Conservation (phyloP, 2,329 filamentous ascomycete genomes). For the Periconia digitata region DNA sequence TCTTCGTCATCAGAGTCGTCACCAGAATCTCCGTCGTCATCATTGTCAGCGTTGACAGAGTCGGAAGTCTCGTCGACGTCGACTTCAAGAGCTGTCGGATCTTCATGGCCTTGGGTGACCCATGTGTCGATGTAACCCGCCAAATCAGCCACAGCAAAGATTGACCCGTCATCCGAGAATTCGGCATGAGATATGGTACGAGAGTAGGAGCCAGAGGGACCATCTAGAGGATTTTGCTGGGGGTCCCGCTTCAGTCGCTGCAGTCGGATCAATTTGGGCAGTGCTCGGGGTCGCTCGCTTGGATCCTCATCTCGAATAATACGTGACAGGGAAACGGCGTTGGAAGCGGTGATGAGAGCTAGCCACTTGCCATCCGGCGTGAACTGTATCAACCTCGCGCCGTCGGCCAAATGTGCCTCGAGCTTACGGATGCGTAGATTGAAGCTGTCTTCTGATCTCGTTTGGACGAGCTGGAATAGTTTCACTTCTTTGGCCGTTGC, state of each 20-base stretch:
- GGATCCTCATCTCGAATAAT: conserved; percentile 47
- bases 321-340: conserved; percentile 51
- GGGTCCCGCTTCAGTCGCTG: conserved; percentile 39
- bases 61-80: conserved; percentile 38
- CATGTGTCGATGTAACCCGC: conserved; percentile 87
- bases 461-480: conserved; percentile 68
- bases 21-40: not conserved
- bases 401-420: conserved; percentile 62
- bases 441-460: conserved; percentile 55
- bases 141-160: conserved; percentile 78
- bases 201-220: conserved; percentile 74
- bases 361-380: conserved; percentile 73
- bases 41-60: conserved; percentile 27
- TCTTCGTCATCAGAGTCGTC: conserved; percentile 51
- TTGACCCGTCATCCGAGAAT: conserved; percentile 78
- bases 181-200: conserved; percentile 71
- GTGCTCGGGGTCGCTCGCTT: conserved; percentile 39
- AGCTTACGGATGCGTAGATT: conserved; percentile 72
- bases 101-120: conserved; percentile 65
- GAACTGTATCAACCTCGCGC: conserved; percentile 70
- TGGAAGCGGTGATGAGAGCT: conserved; percentile 53
- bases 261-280: conserved; percentile 43
- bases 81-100: conserved; percentile 47
- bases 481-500: conserved; percentile 75
- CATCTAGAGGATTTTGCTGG: conserved; percentile 51